Evolutionary conservation across 2,329 filamentous ascomycete genomes (phyloP).

Genomic region (Tolypocladium pustulatum): DNA sequence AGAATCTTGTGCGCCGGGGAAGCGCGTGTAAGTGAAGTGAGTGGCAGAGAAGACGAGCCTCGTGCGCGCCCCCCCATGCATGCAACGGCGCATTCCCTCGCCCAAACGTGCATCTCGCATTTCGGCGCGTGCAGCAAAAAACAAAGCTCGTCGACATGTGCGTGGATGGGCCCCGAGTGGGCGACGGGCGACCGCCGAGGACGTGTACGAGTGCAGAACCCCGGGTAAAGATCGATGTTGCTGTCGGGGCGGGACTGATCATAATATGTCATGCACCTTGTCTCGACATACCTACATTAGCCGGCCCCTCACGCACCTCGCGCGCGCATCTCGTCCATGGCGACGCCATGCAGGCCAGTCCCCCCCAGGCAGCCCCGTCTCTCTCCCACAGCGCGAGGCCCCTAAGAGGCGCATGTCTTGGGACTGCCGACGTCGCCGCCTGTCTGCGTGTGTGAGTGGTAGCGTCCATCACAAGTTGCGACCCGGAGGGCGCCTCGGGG

Average conservation of each 20-base stretch:
- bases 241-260: neutral
- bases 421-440: neutral
- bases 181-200: neutral
- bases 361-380: neutral
- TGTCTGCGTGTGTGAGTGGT: neutral
- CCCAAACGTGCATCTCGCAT: neutral
- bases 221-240: neutral
- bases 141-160: neutral
- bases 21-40: neutral
- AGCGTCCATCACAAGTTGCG: neutral
- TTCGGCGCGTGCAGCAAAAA: neutral
- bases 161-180: neutral
- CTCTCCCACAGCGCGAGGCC: neutral
- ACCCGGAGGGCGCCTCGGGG: neutral
- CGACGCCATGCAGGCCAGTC: neutral
- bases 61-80: neutral
- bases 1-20: neutral
- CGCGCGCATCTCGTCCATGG: neutral
- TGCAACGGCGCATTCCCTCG: neutral
- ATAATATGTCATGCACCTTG: neutral
- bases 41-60: neutral
- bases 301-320: neutral
- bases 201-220: neutral
- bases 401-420: neutral
- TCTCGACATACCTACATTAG: slow-evolving; percentile 6